phyloP scores from a whole-genome alignment of 2,329 filamentous ascomycete species.

The Xylaria sp. region DNA sequence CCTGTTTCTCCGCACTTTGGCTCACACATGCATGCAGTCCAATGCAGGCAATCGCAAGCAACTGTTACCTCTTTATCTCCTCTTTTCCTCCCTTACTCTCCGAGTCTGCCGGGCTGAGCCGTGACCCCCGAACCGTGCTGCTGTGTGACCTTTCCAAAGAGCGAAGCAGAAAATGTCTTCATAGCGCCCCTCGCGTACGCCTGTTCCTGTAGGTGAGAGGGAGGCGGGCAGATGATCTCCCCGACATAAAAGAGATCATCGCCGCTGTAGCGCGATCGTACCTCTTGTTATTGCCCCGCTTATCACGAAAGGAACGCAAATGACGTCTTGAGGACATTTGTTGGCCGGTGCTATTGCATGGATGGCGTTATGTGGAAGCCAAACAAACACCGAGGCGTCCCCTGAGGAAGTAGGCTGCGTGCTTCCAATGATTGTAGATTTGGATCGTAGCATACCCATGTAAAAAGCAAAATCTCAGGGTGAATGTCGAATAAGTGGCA shows the following conservation, averaged over 20 bases:
- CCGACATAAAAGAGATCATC: background rate
- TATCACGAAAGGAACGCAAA: conserved; percentile 2
- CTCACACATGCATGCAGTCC: conserved; percentile 36
- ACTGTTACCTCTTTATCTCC: conserved; percentile 35
- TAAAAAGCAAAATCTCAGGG: conserved; percentile 14
- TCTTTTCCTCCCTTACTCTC: conserved; percentile 22
- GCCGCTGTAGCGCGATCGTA: conserved; percentile 5
- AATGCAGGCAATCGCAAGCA: conserved; percentile 34
- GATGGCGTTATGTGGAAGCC: background rate
- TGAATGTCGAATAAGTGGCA: conserved; percentile 20
- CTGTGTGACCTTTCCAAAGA: conserved; percentile 34
- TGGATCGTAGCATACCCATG: conserved; percentile 25
- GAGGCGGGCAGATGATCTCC: conserved; percentile 16
- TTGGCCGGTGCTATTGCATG: conserved; percentile 8
- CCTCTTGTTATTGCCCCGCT: background rate
- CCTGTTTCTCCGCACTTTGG: conserved; percentile 41
- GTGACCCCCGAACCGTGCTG: conserved; percentile 32
- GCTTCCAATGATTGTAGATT: conserved; percentile 13
- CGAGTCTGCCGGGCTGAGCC: conserved; percentile 33
- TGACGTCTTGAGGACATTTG: background rate
- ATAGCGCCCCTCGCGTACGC: conserved; percentile 2
- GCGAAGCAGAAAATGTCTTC: conserved; percentile 8
- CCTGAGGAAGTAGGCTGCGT: conserved; percentile 7
- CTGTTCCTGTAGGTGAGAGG: conserved; percentile 15
- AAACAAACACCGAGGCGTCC: background rate